phyloP scores from a whole-genome alignment of 2,329 filamentous ascomycete species.

The Orbilia quercus region DNA sequence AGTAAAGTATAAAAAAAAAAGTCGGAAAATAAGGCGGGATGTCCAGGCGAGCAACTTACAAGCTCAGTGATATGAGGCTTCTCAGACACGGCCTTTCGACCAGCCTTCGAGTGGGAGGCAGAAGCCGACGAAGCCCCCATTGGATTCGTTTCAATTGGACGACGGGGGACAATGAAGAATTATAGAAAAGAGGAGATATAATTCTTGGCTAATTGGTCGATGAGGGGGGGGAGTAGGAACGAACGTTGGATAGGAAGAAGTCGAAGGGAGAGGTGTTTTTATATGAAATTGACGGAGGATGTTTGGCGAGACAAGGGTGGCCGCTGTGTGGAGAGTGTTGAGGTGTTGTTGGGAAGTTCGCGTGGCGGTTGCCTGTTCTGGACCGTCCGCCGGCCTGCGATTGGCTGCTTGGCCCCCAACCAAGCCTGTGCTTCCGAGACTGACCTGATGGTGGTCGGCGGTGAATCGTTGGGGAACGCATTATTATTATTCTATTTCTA shows the following conservation, averaged over 20 bases:
- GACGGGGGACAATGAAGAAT: slow-evolving; percentile 62
- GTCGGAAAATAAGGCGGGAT: too few relatives aligned
- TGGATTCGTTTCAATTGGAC: slow-evolving; percentile 64
- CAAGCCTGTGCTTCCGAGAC: not conserved
- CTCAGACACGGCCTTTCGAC: slow-evolving; percentile 65
- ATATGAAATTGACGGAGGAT: not conserved
- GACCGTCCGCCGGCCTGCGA: slow-evolving; percentile 5
- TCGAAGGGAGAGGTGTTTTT: slow-evolving; percentile 9
- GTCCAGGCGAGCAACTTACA: slow-evolving; percentile 20
- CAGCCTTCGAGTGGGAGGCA: slow-evolving; percentile 68
- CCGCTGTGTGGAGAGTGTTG: slow-evolving; percentile 15
- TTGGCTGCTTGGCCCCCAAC: slow-evolving; percentile 33
- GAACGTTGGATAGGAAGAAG: slow-evolving; percentile 46
- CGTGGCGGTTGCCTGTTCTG: slow-evolving; percentile 20
- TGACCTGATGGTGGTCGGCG: too few relatives aligned
- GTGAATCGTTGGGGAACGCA: too few relatives aligned
- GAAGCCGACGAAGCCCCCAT: slow-evolving; percentile 68
- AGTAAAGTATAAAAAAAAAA: too few relatives aligned
- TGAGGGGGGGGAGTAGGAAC: slow-evolving; percentile 17
- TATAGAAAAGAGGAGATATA: slow-evolving; percentile 63
- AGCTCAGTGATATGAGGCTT: slow-evolving; percentile 86
- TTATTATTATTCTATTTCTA: too few relatives aligned
- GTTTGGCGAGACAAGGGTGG: not conserved
- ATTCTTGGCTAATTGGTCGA: slow-evolving; percentile 20
- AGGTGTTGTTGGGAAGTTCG: slow-evolving; percentile 35